Base-by-base conservation (phyloP, 2,329 filamentous ascomycete species). In the Alternaria arbusti region DNA sequence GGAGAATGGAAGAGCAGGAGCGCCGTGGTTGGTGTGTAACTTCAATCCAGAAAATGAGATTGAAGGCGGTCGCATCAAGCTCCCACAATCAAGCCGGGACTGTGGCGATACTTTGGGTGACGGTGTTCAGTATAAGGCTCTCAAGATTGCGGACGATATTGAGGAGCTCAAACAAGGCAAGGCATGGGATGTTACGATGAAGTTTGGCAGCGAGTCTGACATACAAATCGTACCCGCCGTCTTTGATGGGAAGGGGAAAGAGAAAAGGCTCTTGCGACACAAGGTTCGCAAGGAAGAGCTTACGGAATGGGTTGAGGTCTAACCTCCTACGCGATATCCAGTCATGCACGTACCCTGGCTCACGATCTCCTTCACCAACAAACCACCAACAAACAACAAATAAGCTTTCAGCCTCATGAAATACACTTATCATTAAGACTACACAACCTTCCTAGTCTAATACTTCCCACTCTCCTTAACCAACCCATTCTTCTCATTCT, bases 401-500 rank as follows among this genome's bases (percentile, higher is more conserved):
- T 0, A 36, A 36, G 0, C 13, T 36, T 36, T 36, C 30, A 36
- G 30, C 13, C 30, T 15, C 13, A 15, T 15, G 2, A 3, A 36
- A 36, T 5, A 15, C 15, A 4, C 15, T n/a, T 36, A 9, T 36
- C 32, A 36, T 36, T 36, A 9, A n/a, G 7, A 36, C 32, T 36
- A 36, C 8, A 10, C 32, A 36, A 2, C 4, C 32, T 36, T 36
- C 32, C 4, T 4, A 9, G 5, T 23, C 30, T 66, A 73, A 50
- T 78, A 78, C 60, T 75, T 78, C 47, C 73, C 76, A 70, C 69
- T 74, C 66, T 72, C 66, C 72, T 84, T 87, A 10, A 89, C 87
- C 63, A 86, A 72, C 0, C 87, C 87, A 17, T 81, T 79, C 66
- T 84, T 82, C 78, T 87, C 86, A 73, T 90, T 90, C 73, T 86